Evolutionary conservation across 83 land plant species (phyloP).

Genomic region (Picea engelmannii): DNA sequence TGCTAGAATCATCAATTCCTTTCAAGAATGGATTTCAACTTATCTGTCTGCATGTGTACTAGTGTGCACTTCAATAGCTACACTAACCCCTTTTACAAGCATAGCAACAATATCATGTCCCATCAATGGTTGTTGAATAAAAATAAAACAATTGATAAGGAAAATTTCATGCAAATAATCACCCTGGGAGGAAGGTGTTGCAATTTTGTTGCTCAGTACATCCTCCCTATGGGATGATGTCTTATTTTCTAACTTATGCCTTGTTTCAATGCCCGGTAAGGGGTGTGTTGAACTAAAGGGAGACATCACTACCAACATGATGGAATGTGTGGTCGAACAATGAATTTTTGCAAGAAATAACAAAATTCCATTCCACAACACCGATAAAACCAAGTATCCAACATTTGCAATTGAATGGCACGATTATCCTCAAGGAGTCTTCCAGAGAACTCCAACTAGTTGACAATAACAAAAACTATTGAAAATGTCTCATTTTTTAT

Average conservation of each 20-base stretch:
- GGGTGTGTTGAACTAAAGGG: too few relatives aligned
- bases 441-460: too few relatives aligned
- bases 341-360: too few relatives aligned
- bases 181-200: constrained; percentile 15
- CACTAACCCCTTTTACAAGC: constrained; percentile 53
- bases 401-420: too few relatives aligned
- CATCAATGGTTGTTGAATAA: constrained; percentile 80
- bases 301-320: too few relatives aligned
- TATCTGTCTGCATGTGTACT: constrained; percentile 54
- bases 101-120: constrained; percentile 52
- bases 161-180: constrained; percentile 76
- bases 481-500: too few relatives aligned
- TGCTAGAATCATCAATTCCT: constrained; percentile 66
- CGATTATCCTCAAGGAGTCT: too few relatives aligned
- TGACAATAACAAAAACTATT: too few relatives aligned
- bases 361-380: too few relatives aligned
- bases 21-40: constrained; percentile 24
- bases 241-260: constrained; percentile 21
- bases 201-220: constrained; percentile 33
- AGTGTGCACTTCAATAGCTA: constrained; percentile 60
- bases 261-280: constrained; percentile 31
- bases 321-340: too few relatives aligned
- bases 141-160: constrained; percentile 84
- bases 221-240: constrained; percentile 58
- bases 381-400: too few relatives aligned